phyloP scores from a whole-genome alignment of 352 stramenopile species.

The Blastocystis sp. region DNA sequence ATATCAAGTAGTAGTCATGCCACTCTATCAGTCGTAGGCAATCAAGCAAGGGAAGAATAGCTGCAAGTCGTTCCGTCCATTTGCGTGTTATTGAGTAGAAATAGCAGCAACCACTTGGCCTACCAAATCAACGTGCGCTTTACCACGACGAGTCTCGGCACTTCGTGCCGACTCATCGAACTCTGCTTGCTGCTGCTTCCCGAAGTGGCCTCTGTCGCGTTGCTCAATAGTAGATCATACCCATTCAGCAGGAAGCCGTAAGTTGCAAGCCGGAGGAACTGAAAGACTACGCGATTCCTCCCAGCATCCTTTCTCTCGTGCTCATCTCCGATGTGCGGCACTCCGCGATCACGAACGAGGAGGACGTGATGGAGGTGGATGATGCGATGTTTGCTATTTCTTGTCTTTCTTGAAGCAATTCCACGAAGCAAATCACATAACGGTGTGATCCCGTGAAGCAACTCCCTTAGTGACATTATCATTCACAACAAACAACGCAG shows the following conservation, averaged over 20 bases:
- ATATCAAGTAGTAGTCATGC: conserved; percentile 1
- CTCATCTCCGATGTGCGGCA: not conserved
- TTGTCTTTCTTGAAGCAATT: conserved; percentile 49
- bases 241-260: conserved; percentile 28
- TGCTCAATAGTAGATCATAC: conserved; percentile 3
- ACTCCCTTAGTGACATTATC: no score
- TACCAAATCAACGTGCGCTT: conserved; percentile 15
- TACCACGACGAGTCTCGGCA: not conserved
- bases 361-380: conserved; percentile 34
- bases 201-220: not conserved
- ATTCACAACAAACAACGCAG: no score
- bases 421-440: no score
- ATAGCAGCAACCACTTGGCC: conserved; percentile 22
- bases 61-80: not conserved
- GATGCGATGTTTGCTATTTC: conserved; percentile 22
- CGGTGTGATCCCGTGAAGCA: no score
- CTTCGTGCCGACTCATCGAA: conserved; percentile 31
- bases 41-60: not conserved
- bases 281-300: conserved; percentile 14
- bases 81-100: conserved; percentile 13
- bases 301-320: conserved; percentile 6
- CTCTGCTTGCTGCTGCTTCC: conserved; percentile 24
- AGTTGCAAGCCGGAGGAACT: not conserved
- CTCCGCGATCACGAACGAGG: not conserved
- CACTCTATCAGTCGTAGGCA: not conserved